Conservation (phyloP, 75 land plant genomes). For the Adiantum capillusveneris region DNA sequence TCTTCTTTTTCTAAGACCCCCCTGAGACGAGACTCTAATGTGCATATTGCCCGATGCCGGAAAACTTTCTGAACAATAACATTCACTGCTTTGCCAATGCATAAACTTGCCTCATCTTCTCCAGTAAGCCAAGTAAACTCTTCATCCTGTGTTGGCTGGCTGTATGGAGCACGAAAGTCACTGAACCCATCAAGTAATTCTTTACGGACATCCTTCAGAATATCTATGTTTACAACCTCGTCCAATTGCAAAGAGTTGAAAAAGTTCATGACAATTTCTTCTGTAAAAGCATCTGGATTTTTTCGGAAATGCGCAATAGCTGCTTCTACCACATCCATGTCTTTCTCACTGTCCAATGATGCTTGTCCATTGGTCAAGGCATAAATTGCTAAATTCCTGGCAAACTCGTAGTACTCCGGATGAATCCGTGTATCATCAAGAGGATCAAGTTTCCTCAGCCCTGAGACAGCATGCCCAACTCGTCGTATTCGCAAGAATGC, state of each 20-base stretch:
- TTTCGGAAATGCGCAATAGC: conserved; percentile 85
- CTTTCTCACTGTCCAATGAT: conserved; percentile 46
- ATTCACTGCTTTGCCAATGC: conserved; percentile 70
- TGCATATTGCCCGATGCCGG: conserved; percentile 48
- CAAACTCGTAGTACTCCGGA: conserved; percentile 84
- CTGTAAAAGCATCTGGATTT: conserved; percentile 41
- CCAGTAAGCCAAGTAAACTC: conserved; percentile 73
- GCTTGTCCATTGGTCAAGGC: conserved; percentile 43
- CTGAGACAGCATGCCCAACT: conserved; percentile 60
- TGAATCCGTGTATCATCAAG: conserved; percentile 95
- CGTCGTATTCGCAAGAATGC: conserved; percentile 85
- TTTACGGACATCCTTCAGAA: conserved; percentile 50
- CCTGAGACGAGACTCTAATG: conserved; percentile 73
- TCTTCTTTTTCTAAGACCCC: conserved; percentile 61
- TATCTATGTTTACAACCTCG: conserved; percentile 36
- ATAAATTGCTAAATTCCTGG: conserved; percentile 77
- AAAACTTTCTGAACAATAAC: conserved; percentile 69
- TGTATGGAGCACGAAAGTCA: conserved; percentile 63
- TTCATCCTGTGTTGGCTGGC: conserved; percentile 63
- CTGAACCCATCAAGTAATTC: conserved; percentile 75
- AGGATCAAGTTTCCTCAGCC: conserved; percentile 54
- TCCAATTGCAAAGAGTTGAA: conserved; percentile 21
- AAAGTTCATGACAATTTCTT: conserved; percentile 51
- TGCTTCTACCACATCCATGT: conserved; percentile 73
- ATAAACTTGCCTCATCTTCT: conserved; percentile 69